phyloP scores from a whole-genome alignment of 495 filamentous ascomycete genomes.

The Aspergillus cavernicola region DNA sequence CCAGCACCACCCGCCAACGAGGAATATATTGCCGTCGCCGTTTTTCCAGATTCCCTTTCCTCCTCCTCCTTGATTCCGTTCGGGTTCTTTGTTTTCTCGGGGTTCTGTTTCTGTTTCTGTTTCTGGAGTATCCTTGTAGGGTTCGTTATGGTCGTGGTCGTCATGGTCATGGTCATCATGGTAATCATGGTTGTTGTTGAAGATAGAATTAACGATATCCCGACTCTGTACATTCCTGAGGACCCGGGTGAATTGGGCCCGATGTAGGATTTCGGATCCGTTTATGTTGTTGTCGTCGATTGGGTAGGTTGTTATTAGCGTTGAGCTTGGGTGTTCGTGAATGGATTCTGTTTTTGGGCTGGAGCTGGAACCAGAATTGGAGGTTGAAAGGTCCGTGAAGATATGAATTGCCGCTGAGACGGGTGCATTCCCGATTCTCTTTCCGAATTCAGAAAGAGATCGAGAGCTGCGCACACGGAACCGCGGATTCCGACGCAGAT shows the following conservation, averaged over 20 bases:
- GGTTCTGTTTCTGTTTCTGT: too few species aligned
- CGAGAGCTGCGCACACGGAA: neutral
- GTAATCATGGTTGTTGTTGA: conserved; percentile 14
- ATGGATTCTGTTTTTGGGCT: conserved; percentile 28
- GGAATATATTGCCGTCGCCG: conserved; percentile 47
- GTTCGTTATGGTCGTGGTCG: too few species aligned
- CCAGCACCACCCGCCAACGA: conserved; percentile 60
- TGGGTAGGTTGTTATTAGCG: conserved; percentile 33
- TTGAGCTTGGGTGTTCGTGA: conserved; percentile 31
- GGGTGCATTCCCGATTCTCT: conserved; percentile 5
- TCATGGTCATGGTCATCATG: neutral
- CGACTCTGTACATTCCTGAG: conserved; percentile 31
- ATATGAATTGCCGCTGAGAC: conserved; percentile 16
- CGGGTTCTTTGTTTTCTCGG: too few species aligned
- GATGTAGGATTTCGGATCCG: conserved; percentile 25
- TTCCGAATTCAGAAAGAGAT: too few species aligned
- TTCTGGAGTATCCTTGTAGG: too few species aligned
- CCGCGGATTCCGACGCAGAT: neutral
- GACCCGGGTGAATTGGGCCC: conserved; percentile 29
- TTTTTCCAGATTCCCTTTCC: conserved; percentile 37
- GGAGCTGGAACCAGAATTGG: neutral
- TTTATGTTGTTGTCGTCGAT: conserved; percentile 25
- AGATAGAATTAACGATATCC: conserved; percentile 32
- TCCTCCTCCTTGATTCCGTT: conserved; percentile 1
- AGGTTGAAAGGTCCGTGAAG: conserved; percentile 18